Conservation (phyloP, 768 basidiomycete species). For the Mycena latifolia region DNA sequence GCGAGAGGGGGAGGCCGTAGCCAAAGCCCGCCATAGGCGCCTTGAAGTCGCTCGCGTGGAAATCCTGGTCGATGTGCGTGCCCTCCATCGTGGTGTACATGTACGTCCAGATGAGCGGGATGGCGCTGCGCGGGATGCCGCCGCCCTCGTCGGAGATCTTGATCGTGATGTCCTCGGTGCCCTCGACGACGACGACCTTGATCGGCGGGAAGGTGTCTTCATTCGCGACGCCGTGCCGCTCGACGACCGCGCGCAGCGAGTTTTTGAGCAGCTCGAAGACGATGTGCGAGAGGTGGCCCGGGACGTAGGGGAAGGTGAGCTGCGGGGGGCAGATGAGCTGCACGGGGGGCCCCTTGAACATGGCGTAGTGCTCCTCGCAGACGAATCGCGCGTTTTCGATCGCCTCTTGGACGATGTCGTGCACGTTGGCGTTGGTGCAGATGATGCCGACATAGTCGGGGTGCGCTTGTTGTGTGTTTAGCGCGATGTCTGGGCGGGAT, state of each 20-base stretch:
- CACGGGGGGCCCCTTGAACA: constrained; percentile 96
- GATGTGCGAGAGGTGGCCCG: constrained; percentile 96
- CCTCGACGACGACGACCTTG: constrained; percentile 95
- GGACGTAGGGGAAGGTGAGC: constrained; percentile 94
- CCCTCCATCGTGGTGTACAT: constrained; percentile 94
- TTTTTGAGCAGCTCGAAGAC: constrained; percentile 98
- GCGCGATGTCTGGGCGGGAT: constrained; percentile 79
- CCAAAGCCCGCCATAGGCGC: constrained; percentile 99
- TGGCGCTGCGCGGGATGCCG: constrained; percentile 88
- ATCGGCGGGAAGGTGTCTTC: constrained; percentile 90
- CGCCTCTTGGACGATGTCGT: constrained; percentile 97
- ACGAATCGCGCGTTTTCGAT: constrained; percentile 97
- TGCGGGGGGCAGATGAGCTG: constrained; percentile 94
- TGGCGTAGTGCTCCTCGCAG: constrained; percentile 95
- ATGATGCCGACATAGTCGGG: constrained; percentile 97
- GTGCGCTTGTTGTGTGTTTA: constrained; percentile 93
- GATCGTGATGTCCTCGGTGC: constrained; percentile 98
- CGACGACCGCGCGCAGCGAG: constrained; percentile 96
- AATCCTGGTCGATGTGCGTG: constrained; percentile 80
- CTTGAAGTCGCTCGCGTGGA: constrained; percentile 90
- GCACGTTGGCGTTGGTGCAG: constrained; percentile 94
- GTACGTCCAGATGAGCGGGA: constrained; percentile 98
- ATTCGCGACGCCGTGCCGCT: constrained; percentile 80
- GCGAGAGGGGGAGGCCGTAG: constrained; percentile 92
- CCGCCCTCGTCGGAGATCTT: constrained; percentile 99